Evolutionary conservation across 306 rosid genomes (phyloP).

Genomic region (barrel medic (Medicago truncatula)): DNA sequence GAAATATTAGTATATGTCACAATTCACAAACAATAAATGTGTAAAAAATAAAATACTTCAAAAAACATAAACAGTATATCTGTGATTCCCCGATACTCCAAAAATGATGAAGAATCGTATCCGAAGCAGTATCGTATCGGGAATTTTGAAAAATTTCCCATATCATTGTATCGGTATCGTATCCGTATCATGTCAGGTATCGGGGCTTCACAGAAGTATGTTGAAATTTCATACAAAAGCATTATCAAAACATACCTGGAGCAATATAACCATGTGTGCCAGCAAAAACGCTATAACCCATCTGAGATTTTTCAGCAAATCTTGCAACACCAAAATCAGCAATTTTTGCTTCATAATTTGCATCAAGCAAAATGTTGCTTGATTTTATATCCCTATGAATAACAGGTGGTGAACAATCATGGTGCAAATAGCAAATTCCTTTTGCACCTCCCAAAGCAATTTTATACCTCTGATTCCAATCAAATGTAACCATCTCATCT

Average conservation of each 20-base stretch:
- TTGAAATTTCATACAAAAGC: not conserved
- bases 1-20: not conserved
- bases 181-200: too few species aligned
- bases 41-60: slow-evolving; percentile 12
- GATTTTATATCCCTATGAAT: slow-evolving; percentile 94
- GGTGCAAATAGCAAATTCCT: slow-evolving; percentile 93
- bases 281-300: slow-evolving; percentile 70
- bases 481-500: slow-evolving; percentile 59
- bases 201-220: not conserved
- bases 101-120: too few species aligned
- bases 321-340: slow-evolving; percentile 98
- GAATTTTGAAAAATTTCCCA: too few species aligned
- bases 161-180: too few species aligned
- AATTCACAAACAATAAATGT: not conserved
- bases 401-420: slow-evolving; percentile 84
- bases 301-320: slow-evolving; percentile 64
- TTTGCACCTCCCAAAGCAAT: slow-evolving; percentile 90
- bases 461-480: slow-evolving; percentile 81
- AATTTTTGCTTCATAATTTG: slow-evolving; percentile 78
- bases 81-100: too few species aligned
- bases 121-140: too few species aligned
- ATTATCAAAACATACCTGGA: slow-evolving; percentile 72
- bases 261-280: slow-evolving; percentile 98
- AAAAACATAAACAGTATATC: too few species aligned
- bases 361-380: slow-evolving; percentile 87